Conservation (phyloP, 2,329 filamentous ascomycete genomes). For the Stromatinia cepivora region DNA sequence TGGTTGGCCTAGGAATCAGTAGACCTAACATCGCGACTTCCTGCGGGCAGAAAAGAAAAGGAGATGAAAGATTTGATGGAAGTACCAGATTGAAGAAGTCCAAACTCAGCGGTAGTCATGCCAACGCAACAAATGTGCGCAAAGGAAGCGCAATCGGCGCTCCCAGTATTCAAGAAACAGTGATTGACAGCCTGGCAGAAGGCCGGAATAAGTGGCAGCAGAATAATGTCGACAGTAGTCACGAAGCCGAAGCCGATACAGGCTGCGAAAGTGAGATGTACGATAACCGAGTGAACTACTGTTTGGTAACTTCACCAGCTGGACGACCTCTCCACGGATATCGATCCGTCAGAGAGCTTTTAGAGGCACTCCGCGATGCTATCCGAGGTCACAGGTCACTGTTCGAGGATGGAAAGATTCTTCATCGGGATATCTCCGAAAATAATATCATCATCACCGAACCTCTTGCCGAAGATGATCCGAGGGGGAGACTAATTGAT, state of each 20-base stretch:
- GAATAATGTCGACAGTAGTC: conserved; percentile 14
- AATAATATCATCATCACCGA: conserved; percentile 44
- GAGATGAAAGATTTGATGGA: conserved; percentile 29
- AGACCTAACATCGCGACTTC: conserved; percentile 21
- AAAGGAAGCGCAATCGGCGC: conserved; percentile 27
- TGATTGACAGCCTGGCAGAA: conserved; percentile 31
- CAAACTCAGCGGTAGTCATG: conserved; percentile 29
- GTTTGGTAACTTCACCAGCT: conserved; percentile 40
- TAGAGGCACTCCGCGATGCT: conserved; percentile 42
- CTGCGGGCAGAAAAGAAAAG: conserved; percentile 26
- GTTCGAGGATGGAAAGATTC: conserved; percentile 40
- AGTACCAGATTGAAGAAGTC: conserved; percentile 31
- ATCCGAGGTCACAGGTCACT: conserved; percentile 44
- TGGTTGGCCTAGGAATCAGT: conserved; percentile 16
- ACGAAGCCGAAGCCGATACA: conserved; percentile 25
- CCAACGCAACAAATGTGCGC: conserved; percentile 25
- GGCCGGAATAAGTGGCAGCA: conserved; percentile 30
- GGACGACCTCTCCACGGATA: conserved; percentile 40
- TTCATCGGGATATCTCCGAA: conserved; percentile 43
- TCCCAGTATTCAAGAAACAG: conserved; percentile 34
- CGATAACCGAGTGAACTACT: conserved; percentile 39
- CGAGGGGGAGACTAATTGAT: conserved; percentile 32
- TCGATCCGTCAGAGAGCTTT: conserved; percentile 39
- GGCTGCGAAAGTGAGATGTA: conserved; percentile 28
- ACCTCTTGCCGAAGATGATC: conserved; percentile 15